Evolutionary conservation across 2,329 filamentous ascomycete species (phyloP), one percentile per base, ranked within the genome.

Genomic region (Fusarium fujikuroi): DNA sequence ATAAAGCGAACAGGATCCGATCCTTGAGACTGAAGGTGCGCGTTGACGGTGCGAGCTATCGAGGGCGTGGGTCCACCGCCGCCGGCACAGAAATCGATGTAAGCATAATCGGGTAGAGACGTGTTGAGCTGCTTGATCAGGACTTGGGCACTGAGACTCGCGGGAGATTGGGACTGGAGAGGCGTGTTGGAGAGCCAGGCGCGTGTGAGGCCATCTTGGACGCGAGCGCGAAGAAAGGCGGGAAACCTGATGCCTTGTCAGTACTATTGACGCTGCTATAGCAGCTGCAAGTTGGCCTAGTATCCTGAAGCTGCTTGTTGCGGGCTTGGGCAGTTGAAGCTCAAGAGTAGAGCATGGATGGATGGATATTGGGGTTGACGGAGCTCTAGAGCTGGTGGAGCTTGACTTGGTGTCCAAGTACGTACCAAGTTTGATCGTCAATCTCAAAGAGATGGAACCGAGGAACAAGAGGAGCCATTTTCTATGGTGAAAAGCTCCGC

Each of bases 41-140:
- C 69, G 79, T 93, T 93, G 70, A 93, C 78, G 46, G 86, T 82
- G 16, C 82, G 84, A 80, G 92, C 91, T 57, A 93, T 90, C 43
- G 83, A 84, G 1, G 91, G 91, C 4, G 90, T 93, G 2, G 92
- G 92, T 0, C 92, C 92, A 44, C 93, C 93, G 19, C 88, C 91
- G 58, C 93, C 93, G 5, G 92, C 91, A 80, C 92, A 94, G 81
- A 94, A 93, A 82, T 95, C 93, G 69, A 95, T 87, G 75, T 92
- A 90, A 23, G 87, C 90, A 80, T 92, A 90, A 4, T 84, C 80
- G 23, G 84, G 81, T 3, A 89, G 82, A 32, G 83, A 77, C 9
- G 77, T 67, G 40, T 85, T 84, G 19, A 92, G 85, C 46, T 87
- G 82, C 28, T 81, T 81, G 43, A 86, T 83, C 50, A 94, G 86